These are phyloP conservation scores for Salvia miltiorrhiza DNA, from an alignment of 257 asterid species.

Conservation along the genomic window DNA sequence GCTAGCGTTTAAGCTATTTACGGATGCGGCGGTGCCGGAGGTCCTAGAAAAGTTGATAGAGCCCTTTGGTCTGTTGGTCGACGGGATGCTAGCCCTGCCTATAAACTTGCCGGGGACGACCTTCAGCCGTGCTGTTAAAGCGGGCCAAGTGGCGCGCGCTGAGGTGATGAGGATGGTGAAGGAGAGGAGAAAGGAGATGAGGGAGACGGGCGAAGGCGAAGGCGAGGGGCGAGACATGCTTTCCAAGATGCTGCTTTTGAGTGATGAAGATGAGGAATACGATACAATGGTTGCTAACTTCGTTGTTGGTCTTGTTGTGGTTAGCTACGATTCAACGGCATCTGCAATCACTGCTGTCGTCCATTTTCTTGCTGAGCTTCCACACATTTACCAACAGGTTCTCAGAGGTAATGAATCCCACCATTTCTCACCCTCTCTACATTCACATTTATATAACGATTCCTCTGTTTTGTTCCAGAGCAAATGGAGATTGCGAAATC, in stretches of 20 bases:
- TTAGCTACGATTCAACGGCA: constrained; percentile 52
- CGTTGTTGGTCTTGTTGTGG: constrained; percentile 48
- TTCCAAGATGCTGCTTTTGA: too few relatives aligned
- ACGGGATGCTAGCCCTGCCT: constrained; percentile 49
- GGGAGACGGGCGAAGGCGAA: constrained; percentile 46
- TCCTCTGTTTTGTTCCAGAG: constrained; percentile 19
- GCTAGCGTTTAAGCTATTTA: constrained; percentile 43
- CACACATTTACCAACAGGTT: constrained; percentile 49
- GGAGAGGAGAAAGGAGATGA: constrained; percentile 50
- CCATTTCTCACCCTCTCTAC: background rate
- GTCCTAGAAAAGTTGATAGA: constrained; percentile 36
- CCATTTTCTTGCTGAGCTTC: constrained; percentile 51
- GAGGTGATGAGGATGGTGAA: constrained; percentile 50
- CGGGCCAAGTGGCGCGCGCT: constrained; percentile 39
- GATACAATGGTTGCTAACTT: constrained; percentile 15
- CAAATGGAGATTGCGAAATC: too few relatives aligned
- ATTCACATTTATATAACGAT: too few relatives aligned
- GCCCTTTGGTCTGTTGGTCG: constrained; percentile 41
- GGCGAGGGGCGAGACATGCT: too few relatives aligned
- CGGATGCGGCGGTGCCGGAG: constrained; percentile 32
- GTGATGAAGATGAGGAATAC: too few relatives aligned
- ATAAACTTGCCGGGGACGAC: constrained; percentile 57
- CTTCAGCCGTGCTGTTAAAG: constrained; percentile 43
- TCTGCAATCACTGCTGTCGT: constrained; percentile 50
- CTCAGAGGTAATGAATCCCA: constrained; percentile 39